Percentiles rank a stretch among this genome's conserved stretches.
phyloP scores from a whole-genome alignment of 495 filamentous ascomycete genomes.

The Hypoxylon trugodes region DNA sequence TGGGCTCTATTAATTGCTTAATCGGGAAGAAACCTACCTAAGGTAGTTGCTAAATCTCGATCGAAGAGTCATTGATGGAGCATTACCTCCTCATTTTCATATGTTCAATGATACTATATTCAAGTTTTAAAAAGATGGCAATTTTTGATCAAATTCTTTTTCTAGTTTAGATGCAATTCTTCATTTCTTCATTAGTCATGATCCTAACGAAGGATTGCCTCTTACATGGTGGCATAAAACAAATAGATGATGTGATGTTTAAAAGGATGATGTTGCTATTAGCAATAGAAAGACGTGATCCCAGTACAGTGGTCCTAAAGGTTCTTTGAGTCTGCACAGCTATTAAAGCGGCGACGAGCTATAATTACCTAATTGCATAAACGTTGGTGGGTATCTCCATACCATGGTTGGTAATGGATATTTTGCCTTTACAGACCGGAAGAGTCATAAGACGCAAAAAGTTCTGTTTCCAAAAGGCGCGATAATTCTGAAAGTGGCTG shows the following conservation, averaged over 20 bases:
- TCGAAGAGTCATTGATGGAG: conserved; percentile 33
- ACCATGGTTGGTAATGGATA: no score
- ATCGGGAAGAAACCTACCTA: conserved; percentile 16
- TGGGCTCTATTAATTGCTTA: conserved; percentile 19
- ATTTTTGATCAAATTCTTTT: neutral
- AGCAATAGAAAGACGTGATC: conserved; percentile 22
- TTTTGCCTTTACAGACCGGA: no score
- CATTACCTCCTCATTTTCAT: neutral
- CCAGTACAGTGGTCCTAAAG: neutral
- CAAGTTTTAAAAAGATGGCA: neutral
- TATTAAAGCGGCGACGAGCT: conserved; percentile 23
- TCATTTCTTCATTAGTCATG: neutral
- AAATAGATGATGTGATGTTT: conserved; percentile 2
- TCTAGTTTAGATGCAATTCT: neutral
- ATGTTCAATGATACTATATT: neutral
- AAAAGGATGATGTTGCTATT: conserved; percentile 6
- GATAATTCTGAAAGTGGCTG: neutral
- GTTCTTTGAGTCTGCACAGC: neutral
- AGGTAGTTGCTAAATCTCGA: conserved; percentile 24
- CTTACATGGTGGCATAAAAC: neutral
- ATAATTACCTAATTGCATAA: no score
- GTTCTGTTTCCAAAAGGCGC: neutral
- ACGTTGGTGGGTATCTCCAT: no score
- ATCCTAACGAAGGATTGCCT: neutral
- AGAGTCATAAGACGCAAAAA: neutral